Conservation (phyloP, 192 early-diverging fungal species). For the Dissophora ornata region DNA sequence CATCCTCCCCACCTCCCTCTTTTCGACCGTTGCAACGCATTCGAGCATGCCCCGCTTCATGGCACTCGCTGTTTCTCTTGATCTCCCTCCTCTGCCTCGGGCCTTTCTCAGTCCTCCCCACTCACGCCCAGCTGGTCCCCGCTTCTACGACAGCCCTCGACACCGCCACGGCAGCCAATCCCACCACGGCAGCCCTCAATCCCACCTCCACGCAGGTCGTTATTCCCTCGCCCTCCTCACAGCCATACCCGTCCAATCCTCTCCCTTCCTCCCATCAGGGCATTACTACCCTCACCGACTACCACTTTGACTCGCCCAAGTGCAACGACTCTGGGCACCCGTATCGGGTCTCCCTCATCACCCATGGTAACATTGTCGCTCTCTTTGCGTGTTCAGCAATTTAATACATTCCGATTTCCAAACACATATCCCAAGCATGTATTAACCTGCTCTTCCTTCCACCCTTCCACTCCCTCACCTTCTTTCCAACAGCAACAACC, state of each 20-base stretch:
- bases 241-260: neutral
- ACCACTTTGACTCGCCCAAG: conserved; percentile 8
- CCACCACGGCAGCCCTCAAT: too few species aligned
- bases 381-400: neutral
- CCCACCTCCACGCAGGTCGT: conserved; percentile 1
- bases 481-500: neutral
- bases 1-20: too few species aligned
- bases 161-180: too few species aligned
- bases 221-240: neutral
- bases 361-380: conserved; percentile 10
- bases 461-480: too few species aligned
- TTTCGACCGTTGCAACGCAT: too few species aligned
- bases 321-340: neutral
- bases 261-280: neutral
- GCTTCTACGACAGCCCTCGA: neutral
- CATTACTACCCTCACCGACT: conserved; percentile 11
- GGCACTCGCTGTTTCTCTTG: neutral
- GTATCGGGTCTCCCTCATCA: conserved; percentile 1
- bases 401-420: too few species aligned
- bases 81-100: neutral
- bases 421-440: too few species aligned
- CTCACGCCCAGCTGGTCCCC: neutral
- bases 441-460: neutral
- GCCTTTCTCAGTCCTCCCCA: neutral
- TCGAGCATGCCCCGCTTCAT: neutral